Base-by-base conservation (phyloP, 2,329 filamentous ascomycete genomes). In the Colletotrichum phormii region DNA sequence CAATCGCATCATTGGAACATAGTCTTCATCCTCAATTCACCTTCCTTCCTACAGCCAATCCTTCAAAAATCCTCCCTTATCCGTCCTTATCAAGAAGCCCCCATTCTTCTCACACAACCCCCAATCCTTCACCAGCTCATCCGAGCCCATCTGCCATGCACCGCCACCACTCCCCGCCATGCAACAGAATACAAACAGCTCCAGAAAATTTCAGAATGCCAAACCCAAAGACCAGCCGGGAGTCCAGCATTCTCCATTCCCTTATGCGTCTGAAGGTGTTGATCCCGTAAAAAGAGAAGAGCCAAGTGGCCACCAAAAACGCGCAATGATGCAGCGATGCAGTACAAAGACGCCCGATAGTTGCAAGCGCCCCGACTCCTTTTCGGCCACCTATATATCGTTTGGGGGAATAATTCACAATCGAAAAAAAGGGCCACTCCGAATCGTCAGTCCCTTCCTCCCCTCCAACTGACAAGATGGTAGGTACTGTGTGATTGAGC, bases 151-250 rank as follows among this genome's bases (percentile, higher is more conserved):
- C 24, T 46, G 49, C 42, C 26, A 63, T 51, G 42, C 42, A 46
- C 7, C 60, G 7, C 37, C 42, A n/a, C 42, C 42, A 46, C 18
- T 8, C 5, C 6, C 42, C 42, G 18, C 15, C 42, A 46, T 46
- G 18, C 42, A 46, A n/a, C 42, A 46, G 42, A 46, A 46, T n/a
- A 46, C 42, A 35, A 63, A 49, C 31, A 54, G 33, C 61, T 31
- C 5, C 35, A 42, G 54, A 29, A 64, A 35, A 29, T 33, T 60
- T 60, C 70, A 71, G 35, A 71, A 73, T 65, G 67, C 71, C 71
- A 53, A 65, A 62, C 67, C 60, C 60, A 61, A 42, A 71, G 71
- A 65, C 71, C 66, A 71, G 67, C 60, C 62, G 42, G n/a, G 60
- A 71, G 54, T 26, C 71, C 67, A 65, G 71, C 71, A 53, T 61